Base-by-base conservation (phyloP, 345 rosid species). In the Euphorbia lathyris region DNA sequence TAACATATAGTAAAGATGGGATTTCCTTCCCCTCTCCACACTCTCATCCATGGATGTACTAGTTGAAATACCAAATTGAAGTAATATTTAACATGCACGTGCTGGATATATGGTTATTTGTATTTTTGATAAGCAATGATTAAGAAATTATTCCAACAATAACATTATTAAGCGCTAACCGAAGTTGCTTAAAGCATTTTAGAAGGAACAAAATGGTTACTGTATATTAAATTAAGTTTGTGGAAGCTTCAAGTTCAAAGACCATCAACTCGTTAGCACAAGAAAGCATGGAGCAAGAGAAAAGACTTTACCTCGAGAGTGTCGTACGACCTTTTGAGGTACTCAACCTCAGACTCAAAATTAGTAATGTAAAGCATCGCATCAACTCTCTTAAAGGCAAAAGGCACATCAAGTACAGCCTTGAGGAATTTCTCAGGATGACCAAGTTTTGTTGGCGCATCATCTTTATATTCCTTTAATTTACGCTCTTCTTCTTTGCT, bases 401-500 rank as follows among this genome's bases (percentile, higher is more conserved):
- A 90, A n/a, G 99, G 99, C 26, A 95, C 86, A 79, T 92, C 98
- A 63, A 95, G 83, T 69, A 95, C 85, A 56, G 93, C 81, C 82
- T 85, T 95, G 27, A 95, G 83, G 73, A 95, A 95, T 69, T 87
- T 95, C 86, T 95, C 99, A 16, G 97, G 97, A 74, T 88, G 86
- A 62, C 96, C 90, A 58, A 92, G 92, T 84, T 92, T 92, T 75
- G 66, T 55, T 0, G 97, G 94, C 6, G 98, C 86, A 75, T 83
- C 92, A 43, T 90, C 97, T 66, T 83, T 86, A 74, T 81, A 90
- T 60, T 72, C 98, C 79, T 83, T 88, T 73, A 95, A 77, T 51
- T 84, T 95, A 2, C 90, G 90, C 76, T 95, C 99, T 82, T 95
- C 99, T 75, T 95, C 97, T 79, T 92, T 95, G 32, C 86, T 85